These are phyloP conservation scores for Amanita rubescens DNA, from an alignment of 768 basidiomycete species.

Conservation along the genomic window DNA sequence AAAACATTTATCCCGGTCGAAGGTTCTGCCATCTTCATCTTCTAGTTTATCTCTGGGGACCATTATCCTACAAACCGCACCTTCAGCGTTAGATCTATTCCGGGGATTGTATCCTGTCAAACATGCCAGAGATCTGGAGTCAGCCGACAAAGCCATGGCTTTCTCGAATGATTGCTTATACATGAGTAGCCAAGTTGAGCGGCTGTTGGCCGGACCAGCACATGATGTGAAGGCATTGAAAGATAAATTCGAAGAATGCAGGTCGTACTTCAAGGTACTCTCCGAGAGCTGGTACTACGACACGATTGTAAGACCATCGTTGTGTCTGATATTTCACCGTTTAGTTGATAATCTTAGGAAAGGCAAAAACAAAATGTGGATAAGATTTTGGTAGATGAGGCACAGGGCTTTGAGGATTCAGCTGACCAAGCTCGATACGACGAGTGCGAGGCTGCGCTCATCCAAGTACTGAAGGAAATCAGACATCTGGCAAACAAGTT, in stretches of 20 bases:
- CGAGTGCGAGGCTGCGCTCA: slow-evolving; percentile 65
- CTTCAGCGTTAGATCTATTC: slow-evolving; percentile 69
- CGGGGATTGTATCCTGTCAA: slow-evolving; percentile 71
- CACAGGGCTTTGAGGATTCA: slow-evolving; percentile 62
- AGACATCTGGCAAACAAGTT: slow-evolving; percentile 43
- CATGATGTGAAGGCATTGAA: slow-evolving; percentile 21
- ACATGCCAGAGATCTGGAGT: slow-evolving; percentile 38
- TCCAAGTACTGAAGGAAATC: slow-evolving; percentile 53
- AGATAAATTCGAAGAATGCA: slow-evolving; percentile 46
- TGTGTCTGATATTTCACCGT: background rate
- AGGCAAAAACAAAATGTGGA: slow-evolving; percentile 38
- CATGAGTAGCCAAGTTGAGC: slow-evolving; percentile 46
- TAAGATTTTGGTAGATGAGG: slow-evolving; percentile 40
- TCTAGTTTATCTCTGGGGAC: slow-evolving; percentile 37
- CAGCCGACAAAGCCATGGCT: slow-evolving; percentile 54
- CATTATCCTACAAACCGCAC: slow-evolving; percentile 52
- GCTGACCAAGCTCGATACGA: slow-evolving; percentile 70
- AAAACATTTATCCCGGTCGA: slow-evolving; percentile 50
- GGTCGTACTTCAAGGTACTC: slow-evolving; percentile 41
- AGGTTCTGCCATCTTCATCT: slow-evolving; percentile 35
- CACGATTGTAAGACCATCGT: slow-evolving; percentile 47
- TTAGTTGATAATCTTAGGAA: slow-evolving; percentile 30
- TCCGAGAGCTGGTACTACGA: slow-evolving; percentile 68
- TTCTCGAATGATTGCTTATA: slow-evolving; percentile 81
- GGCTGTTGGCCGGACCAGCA: slow-evolving; percentile 19